Evolutionary conservation across 2,329 filamentous ascomycete species (phyloP).

Genomic region (Fusarium sp.): DNA sequence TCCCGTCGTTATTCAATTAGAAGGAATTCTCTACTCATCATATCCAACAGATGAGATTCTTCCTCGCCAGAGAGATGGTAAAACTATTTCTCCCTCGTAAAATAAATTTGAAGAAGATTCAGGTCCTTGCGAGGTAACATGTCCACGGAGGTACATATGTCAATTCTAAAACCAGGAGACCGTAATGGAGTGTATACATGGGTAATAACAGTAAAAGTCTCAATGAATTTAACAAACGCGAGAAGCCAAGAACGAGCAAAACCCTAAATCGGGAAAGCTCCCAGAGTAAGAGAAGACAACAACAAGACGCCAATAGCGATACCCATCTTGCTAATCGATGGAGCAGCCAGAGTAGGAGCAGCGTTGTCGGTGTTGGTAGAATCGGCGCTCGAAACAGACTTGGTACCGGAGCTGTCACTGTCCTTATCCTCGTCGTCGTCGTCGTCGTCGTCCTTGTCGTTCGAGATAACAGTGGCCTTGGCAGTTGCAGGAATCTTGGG

Average conservation of each 20-base stretch:
- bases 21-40: not conserved
- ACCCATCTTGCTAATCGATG: conserved; percentile 43
- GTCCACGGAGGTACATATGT: not conserved
- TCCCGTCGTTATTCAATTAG: not conserved
- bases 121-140: not conserved
- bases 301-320: conserved; percentile 49
- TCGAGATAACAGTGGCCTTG: conserved; percentile 45
- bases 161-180: not conserved
- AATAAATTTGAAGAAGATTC: not conserved
- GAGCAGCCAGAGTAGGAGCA: conserved; percentile 3
- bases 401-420: conserved; percentile 1
- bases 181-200: not conserved
- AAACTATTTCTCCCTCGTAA: not conserved
- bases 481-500: conserved; percentile 43
- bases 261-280: conserved; percentile 25
- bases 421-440: conserved; percentile 9
- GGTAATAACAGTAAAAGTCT: not conserved
- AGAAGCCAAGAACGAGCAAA: not conserved
- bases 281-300: conserved; percentile 44
- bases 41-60: not conserved
- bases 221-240: not conserved
- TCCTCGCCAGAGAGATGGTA: not conserved
- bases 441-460: conserved; percentile 7
- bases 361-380: conserved; percentile 16
- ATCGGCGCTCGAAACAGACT: not conserved